phyloP scores from a whole-genome alignment of 2,329 filamentous ascomycete species.

The Macrophomina pseudophaseolina region DNA sequence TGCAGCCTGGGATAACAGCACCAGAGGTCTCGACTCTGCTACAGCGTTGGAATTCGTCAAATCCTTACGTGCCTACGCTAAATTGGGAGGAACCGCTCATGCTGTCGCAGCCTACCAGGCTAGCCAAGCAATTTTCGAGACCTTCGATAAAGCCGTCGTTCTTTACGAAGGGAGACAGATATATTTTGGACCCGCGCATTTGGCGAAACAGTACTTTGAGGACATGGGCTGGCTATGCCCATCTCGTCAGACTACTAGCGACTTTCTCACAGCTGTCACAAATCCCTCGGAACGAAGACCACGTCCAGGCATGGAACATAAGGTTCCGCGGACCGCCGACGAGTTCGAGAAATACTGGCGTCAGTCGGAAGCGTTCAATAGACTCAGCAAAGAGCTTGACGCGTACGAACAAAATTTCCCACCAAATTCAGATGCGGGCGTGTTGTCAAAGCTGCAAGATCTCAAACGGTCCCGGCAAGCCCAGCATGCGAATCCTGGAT shows the following conservation, averaged over 20 bases:
- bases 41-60: conserved; percentile 64
- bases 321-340: conserved; percentile 54
- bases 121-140: conserved; percentile 59
- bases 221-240: conserved; percentile 72
- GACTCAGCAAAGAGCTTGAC: background rate
- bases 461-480: conserved; percentile 46
- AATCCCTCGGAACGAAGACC: conserved; percentile 47
- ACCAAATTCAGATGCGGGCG: conserved; percentile 35
- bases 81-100: conserved; percentile 60
- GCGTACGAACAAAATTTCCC: conserved; percentile 44
- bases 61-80: conserved; percentile 56
- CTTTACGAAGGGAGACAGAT: conserved; percentile 80
- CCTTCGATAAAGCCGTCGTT: conserved; percentile 75
- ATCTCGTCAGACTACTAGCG: conserved; percentile 69
- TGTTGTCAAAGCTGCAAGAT: background rate
- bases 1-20: conserved; percentile 54
- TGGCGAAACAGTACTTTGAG: conserved; percentile 65
- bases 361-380: conserved; percentile 55
- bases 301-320: conserved; percentile 48
- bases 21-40: conserved; percentile 46
- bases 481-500: conserved; percentile 59
- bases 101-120: conserved; percentile 56
- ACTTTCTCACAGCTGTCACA: conserved; percentile 78
- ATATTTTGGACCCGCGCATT: conserved; percentile 70
- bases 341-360: conserved; percentile 56